Evolutionary conservation across 768 basidiomycete genomes (phyloP).

Genomic region (Thelephora aurantiotincta): DNA sequence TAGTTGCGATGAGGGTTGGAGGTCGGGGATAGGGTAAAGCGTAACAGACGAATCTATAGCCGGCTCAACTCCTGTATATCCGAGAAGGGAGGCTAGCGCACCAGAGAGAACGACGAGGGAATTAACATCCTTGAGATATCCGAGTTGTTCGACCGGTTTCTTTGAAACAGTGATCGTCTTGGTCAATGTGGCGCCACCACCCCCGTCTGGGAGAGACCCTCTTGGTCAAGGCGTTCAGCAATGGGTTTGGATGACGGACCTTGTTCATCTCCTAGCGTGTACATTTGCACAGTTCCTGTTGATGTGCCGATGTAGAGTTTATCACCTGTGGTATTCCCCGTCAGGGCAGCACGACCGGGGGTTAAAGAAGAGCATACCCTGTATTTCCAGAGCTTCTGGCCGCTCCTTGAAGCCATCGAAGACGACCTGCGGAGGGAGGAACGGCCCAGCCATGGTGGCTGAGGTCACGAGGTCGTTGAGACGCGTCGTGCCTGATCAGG

Average conservation of each 20-base stretch:
- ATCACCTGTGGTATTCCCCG: constrained; percentile 21
- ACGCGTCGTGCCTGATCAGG: no score
- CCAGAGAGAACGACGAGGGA: constrained; percentile 78
- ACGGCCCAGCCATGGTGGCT: constrained; percentile 8
- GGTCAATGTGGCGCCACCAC: constrained; percentile 23
- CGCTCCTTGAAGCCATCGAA: constrained; percentile 32
- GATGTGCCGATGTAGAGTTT: constrained; percentile 51
- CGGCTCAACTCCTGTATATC: constrained; percentile 1
- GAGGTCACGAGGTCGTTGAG: not conserved
- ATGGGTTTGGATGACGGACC: constrained; percentile 17
- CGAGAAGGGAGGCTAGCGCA: constrained; percentile 19
- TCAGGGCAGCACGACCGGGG: constrained; percentile 1
- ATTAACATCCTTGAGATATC: constrained; percentile 73
- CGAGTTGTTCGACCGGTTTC: constrained; percentile 78
- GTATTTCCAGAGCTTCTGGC: constrained; percentile 29
- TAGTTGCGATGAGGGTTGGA: constrained; percentile 59
- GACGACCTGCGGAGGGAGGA: constrained; percentile 12
- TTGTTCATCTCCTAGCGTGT: constrained; percentile 25
- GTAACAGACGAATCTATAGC: constrained; percentile 54
- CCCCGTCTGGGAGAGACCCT: no score
- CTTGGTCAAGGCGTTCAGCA: not conserved
- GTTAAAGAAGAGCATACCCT: constrained; percentile 19
- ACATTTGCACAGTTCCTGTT: constrained; percentile 39
- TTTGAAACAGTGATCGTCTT: constrained; percentile 53
- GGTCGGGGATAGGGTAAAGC: constrained; percentile 60